Percentiles rank a stretch among this genome's conserved stretches.
Evolutionary conservation across 345 rosid species (phyloP).

Genomic region (Theobroma cacao): DNA sequence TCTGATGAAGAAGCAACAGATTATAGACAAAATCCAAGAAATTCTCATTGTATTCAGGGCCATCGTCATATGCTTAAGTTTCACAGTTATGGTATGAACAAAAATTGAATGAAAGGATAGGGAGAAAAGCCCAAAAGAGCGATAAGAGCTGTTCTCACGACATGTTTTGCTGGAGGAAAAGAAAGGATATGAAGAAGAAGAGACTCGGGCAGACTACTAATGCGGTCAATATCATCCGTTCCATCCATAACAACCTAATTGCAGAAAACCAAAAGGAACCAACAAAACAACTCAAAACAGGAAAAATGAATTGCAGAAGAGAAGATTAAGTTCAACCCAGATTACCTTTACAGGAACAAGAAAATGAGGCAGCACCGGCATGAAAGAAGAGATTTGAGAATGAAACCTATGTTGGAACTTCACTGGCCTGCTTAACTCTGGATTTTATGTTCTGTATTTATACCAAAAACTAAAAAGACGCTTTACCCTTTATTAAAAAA

Average conservation of each 20-base stretch:
- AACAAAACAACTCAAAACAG: too few species aligned
- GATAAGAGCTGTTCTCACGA: not conserved
- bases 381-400: too few species aligned
- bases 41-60: not conserved
- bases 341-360: too few species aligned
- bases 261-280: not conserved
- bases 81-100: not conserved
- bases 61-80: not conserved
- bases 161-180: not conserved
- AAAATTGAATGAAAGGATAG: not conserved
- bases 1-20: not conserved
- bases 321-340: too few species aligned
- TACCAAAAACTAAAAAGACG: too few species aligned
- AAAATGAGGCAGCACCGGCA: too few species aligned
- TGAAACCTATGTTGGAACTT: too few species aligned
- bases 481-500: too few species aligned
- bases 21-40: not conserved
- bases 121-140: not conserved
- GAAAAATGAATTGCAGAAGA: too few species aligned
- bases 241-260: not conserved
- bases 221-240: not conserved
- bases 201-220: not conserved
- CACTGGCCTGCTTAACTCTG: too few species aligned
- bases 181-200: not conserved
- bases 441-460: too few species aligned